Evolutionary conservation across 108 stramenopile species (phyloP).

Genomic region (Nitzschia inconspicua): DNA sequence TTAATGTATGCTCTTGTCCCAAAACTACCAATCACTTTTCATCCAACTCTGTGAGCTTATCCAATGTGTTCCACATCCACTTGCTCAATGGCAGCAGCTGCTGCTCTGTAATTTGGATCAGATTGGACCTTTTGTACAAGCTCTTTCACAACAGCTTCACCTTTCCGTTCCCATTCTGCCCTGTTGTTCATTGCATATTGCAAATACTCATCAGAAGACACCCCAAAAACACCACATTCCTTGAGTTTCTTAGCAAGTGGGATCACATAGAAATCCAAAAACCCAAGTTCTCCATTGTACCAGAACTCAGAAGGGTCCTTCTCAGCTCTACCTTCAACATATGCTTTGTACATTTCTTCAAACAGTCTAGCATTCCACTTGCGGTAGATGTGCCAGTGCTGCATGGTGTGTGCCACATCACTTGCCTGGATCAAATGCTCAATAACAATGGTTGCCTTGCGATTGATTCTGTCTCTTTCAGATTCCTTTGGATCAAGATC

Average conservation of each 20-base stretch:
- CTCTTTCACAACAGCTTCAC: slow-evolving; percentile 30
- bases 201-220: slow-evolving; percentile 37
- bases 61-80: too few relatives aligned
- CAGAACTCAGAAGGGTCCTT: slow-evolving; percentile 43
- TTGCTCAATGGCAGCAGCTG: too few relatives aligned
- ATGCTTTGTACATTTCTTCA: slow-evolving; percentile 54
- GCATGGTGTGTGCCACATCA: background rate
- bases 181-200: slow-evolving; percentile 46
- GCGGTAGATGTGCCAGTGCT: slow-evolving; percentile 3
- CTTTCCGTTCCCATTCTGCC: slow-evolving; percentile 47
- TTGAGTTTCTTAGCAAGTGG: slow-evolving; percentile 57
- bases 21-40: too few relatives aligned
- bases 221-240: slow-evolving; percentile 57
- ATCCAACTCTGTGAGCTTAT: too few relatives aligned
- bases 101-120: too few relatives aligned
- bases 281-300: slow-evolving; percentile 60
- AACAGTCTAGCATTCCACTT: slow-evolving; percentile 47
- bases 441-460: background rate
- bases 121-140: too few relatives aligned
- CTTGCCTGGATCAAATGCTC: slow-evolving; percentile 26
- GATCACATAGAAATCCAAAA: slow-evolving; percentile 55
- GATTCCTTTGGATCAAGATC: background rate
- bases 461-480: background rate
- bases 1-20: too few relatives aligned
- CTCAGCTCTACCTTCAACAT: slow-evolving; percentile 20